These are phyloP conservation scores for Tetracentron sinense DNA, from an alignment of 164 flowering plant genomes.

Conservation along the genomic window DNA sequence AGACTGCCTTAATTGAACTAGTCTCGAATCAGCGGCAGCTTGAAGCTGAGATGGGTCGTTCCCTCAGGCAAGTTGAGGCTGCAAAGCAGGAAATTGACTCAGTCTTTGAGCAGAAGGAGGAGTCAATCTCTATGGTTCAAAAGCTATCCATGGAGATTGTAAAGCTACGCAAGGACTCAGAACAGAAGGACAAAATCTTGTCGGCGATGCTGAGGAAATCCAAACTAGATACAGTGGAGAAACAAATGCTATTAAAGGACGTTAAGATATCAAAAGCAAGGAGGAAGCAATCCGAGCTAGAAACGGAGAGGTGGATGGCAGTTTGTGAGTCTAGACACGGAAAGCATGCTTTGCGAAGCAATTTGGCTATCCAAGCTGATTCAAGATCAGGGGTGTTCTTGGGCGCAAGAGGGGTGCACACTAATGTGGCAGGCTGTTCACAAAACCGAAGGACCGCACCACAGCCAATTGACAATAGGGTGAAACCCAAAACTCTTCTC, in stretches of 20 bases:
- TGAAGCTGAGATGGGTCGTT: constrained; percentile 85
- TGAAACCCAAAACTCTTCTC: constrained; percentile 14
- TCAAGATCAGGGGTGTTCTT: constrained; percentile 27
- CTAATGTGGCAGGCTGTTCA: constrained; percentile 22
- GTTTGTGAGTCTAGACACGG: constrained; percentile 45
- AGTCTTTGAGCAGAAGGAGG: constrained; percentile 62
- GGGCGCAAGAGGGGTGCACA: constrained; percentile 25
- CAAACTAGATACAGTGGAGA: constrained; percentile 68
- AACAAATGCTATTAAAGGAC: constrained; percentile 68
- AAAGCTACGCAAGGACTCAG: constrained; percentile 63
- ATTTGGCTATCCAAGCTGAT: constrained; percentile 33
- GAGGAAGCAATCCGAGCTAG: constrained; percentile 67
- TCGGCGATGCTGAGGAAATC: constrained; percentile 86
- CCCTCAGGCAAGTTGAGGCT: constrained; percentile 65
- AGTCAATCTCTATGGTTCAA: constrained; percentile 51
- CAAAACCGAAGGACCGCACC: constrained; percentile 25
- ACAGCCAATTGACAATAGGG: constrained; percentile 12
- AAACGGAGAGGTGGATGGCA: constrained; percentile 49
- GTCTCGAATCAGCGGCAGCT: constrained; percentile 85
- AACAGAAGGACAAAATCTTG: constrained; percentile 82
- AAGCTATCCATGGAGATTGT: constrained; percentile 61
- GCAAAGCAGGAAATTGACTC: constrained; percentile 57
- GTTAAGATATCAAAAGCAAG: constrained; percentile 59
- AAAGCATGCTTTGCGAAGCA: constrained; percentile 46
- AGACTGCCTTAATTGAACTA: constrained; percentile 87